These are phyloP conservation scores for Suillus variegatus DNA, from an alignment of 768 basidiomycete genomes.

Conservation along the genomic window DNA sequence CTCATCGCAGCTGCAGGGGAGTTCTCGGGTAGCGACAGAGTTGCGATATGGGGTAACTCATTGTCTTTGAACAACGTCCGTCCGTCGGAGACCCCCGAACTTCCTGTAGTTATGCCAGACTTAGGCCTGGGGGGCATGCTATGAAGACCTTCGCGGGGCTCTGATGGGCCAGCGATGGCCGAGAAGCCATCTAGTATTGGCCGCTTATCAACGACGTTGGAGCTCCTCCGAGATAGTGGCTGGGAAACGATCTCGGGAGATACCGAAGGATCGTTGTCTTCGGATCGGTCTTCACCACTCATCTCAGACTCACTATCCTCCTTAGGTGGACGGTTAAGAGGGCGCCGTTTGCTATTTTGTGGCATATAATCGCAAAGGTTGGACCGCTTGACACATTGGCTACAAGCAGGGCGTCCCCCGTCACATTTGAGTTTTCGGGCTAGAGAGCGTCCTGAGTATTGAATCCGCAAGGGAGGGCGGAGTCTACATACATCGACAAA, in stretches of 20 bases:
- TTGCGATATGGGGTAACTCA: slow-evolving; percentile 73
- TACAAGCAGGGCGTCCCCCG: slow-evolving; percentile 79
- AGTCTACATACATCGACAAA: slow-evolving; percentile 76
- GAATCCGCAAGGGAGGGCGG: slow-evolving; percentile 15
- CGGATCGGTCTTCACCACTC: slow-evolving; percentile 62
- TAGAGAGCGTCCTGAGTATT: slow-evolving; percentile 35
- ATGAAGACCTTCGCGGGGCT: slow-evolving; percentile 46
- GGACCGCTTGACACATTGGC: slow-evolving; percentile 78
- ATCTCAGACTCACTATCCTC: slow-evolving; percentile 61
- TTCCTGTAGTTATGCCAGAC: slow-evolving; percentile 19
- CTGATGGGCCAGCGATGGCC: slow-evolving; percentile 35
- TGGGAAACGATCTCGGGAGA: slow-evolving; percentile 48
- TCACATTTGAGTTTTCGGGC: slow-evolving; percentile 90
- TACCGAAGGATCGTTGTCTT: slow-evolving; percentile 51
- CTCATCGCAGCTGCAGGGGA: slow-evolving; percentile 61
- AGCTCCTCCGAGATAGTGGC: slow-evolving; percentile 37
- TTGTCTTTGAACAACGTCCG: slow-evolving; percentile 57
- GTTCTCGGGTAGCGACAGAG: slow-evolving; percentile 59
- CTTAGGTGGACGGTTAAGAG: slow-evolving; percentile 61
- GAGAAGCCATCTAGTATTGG: slow-evolving; percentile 33
- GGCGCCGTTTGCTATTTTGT: slow-evolving; percentile 69
- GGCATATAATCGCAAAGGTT: slow-evolving; percentile 82
- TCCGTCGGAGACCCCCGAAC: slow-evolving; percentile 29
- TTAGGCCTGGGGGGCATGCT: slow-evolving; percentile 40
- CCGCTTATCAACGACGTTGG: slow-evolving; percentile 35